Conservation (phyloP, 1,139 yeast genomes). For the Candida glucosophila region DNA sequence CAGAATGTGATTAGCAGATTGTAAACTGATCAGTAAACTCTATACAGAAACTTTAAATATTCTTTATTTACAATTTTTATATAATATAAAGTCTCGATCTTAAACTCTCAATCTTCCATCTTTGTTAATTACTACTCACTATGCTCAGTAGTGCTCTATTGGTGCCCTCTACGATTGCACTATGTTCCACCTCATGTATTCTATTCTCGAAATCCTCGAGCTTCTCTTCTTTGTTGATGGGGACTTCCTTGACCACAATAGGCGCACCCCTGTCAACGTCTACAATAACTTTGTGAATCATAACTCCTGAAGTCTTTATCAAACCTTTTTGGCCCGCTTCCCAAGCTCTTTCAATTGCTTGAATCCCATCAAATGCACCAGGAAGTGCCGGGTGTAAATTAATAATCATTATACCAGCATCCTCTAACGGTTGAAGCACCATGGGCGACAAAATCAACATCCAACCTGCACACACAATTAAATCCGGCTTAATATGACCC, state of each 20-base stretch:
- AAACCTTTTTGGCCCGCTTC: slow-evolving; percentile 82
- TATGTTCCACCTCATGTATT: slow-evolving; percentile 81
- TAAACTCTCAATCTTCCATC: too few relatives aligned
- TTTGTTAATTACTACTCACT: too few relatives aligned
- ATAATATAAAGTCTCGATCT: too few relatives aligned
- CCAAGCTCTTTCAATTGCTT: slow-evolving; percentile 95
- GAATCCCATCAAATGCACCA: slow-evolving; percentile 93
- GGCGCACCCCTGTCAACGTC: slow-evolving; percentile 95
- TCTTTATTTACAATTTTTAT: too few relatives aligned
- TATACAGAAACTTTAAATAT: too few relatives aligned
- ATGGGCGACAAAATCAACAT: slow-evolving; percentile 80
- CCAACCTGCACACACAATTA: slow-evolving; percentile 98
- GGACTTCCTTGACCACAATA: slow-evolving; percentile 71
- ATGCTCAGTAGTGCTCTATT: slow-evolving; percentile 50
- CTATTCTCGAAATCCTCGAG: slow-evolving; percentile 72
- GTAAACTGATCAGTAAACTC: slow-evolving; percentile 16
- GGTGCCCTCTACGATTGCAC: slow-evolving; percentile 90
- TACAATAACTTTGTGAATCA: slow-evolving; percentile 92
- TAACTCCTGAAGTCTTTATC: slow-evolving; percentile 78
- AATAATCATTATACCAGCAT: slow-evolving; percentile 64
- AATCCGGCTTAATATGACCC: slow-evolving; percentile 51
- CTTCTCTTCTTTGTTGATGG: slow-evolving; percentile 60
- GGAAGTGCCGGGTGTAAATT: slow-evolving; percentile 96
- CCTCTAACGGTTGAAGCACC: slow-evolving; percentile 58
- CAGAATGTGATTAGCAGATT: slow-evolving; percentile 48